Base-by-base conservation (phyloP, 768 basidiomycete genomes). In the Galerina sulciceps region DNA sequence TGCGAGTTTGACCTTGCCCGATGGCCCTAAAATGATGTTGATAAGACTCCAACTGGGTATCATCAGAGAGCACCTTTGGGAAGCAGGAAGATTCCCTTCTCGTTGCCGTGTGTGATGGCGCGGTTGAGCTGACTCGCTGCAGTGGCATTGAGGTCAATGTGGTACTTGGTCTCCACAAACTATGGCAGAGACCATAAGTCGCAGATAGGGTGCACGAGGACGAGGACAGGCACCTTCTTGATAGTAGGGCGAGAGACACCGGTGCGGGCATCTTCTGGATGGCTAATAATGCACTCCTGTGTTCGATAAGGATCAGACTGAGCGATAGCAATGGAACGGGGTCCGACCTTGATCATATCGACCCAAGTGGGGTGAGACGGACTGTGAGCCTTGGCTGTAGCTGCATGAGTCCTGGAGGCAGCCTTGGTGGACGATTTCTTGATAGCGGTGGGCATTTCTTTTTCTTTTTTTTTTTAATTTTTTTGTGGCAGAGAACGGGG, bases 81-180 rank as follows among this genome's bases (percentile, higher is more conserved):
- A n/a, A 83, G 75, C 38, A 74, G 65, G 61, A 83, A 82, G 52
- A 75, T 76, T 18, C 80, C 80, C 60, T 78, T 79, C 69, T 81
- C 81, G 63, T 72, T 77, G 38, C 81, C 81, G 20, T 75, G 69
- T 6, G 79, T 78, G 74, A 97, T 94, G 61, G 94, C 94, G 59
- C 85, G 86, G 71, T 87, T 89, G 72, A 97, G 85, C 76, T 93
- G 66, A 61, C 81, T 86, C 64, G 81, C 81, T 71, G 91, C 85
- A 10, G 90, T 77, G 61, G 87, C 83, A 65, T 86, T 88, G 65
- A 92, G 82, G 67, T 87, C 84, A 65, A 96, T 79, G 69, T 86
- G 86, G 79, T 94, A 96, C 69, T 85, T 90, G 63, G 84, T 80
- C 76, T 93, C 91, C 57, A 96, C 86, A 73, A 94, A 83, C 93